Percentiles rank a stretch among this genome's conserved stretches.
Conservation (phyloP, 352 stramenopile genomes). For the Globisporangium nagaii region DNA sequence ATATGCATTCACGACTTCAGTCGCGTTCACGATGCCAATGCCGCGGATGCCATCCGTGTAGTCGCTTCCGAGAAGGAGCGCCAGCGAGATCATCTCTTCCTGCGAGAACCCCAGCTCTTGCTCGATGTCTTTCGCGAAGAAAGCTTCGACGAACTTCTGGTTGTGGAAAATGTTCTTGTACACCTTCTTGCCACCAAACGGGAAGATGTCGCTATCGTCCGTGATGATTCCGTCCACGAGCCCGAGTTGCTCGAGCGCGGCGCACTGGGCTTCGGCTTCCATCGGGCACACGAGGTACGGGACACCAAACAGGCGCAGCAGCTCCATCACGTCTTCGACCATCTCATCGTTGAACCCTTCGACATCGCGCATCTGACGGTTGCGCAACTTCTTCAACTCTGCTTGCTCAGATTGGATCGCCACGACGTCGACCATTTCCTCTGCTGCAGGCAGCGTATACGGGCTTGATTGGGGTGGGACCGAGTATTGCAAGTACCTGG, state of each 20-base stretch:
- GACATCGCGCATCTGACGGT: constrained; percentile 83
- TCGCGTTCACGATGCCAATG: constrained; percentile 83
- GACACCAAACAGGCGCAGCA: constrained; percentile 97
- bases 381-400: constrained; percentile 75
- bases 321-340: constrained; percentile 94
- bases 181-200: constrained; percentile 92
- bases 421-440: constrained; percentile 22
- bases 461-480: constrained; percentile 9
- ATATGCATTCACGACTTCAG: constrained; percentile 77
- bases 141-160: constrained; percentile 98
- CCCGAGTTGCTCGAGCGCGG: constrained; percentile 91
- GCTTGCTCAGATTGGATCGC: constrained; percentile 50
- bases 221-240: constrained; percentile 98
- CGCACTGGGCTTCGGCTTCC: constrained; percentile 99
- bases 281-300: constrained; percentile 99
- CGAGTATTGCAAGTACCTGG: constrained; percentile 48
- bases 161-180: constrained; percentile 99
- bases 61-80: constrained; percentile 95
- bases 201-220: constrained; percentile 94
- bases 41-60: constrained; percentile 88
- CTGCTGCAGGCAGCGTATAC: background rate
- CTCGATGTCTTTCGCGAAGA: constrained; percentile 90
- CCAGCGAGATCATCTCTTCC: constrained; percentile 88
- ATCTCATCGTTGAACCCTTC: constrained; percentile 97
- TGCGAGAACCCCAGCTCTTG: constrained; percentile 90